Conservation (phyloP, 1,284 basidiomycete genomes). For the Psilocybe mexicana region DNA sequence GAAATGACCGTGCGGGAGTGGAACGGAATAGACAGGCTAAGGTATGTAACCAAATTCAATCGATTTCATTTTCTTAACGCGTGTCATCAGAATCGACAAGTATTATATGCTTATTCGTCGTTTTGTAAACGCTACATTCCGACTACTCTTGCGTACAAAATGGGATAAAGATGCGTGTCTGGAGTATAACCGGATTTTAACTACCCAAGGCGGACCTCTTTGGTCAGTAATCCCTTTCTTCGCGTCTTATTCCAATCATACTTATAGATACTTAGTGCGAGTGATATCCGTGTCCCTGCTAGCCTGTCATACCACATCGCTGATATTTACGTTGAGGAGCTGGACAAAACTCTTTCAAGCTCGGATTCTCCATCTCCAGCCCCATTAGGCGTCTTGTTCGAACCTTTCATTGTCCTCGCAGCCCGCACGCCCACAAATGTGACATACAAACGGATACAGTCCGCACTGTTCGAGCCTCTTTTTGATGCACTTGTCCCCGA, state of each 20-base stretch:
- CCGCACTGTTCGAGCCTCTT: slow-evolving; percentile 66
- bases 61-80: background rate
- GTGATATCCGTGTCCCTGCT: slow-evolving; percentile 74
- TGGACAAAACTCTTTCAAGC: slow-evolving; percentile 67
- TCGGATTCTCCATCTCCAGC: slow-evolving; percentile 26
- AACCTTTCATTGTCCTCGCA: slow-evolving; percentile 71
- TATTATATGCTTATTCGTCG: slow-evolving; percentile 93
- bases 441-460: slow-evolving; percentile 71
- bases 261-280: slow-evolving; percentile 47
- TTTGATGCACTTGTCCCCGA: slow-evolving; percentile 45
- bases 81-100: slow-evolving; percentile 81
- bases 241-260: background rate
- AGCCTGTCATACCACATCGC: slow-evolving; percentile 85
- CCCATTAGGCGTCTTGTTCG: slow-evolving; percentile 53
- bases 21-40: slow-evolving; percentile 86
- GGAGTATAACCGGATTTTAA: slow-evolving; percentile 71
- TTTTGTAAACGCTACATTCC: slow-evolving; percentile 85
- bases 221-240: slow-evolving; percentile 53
- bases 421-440: slow-evolving; percentile 61
- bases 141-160: slow-evolving; percentile 67
- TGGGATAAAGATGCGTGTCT: slow-evolving; percentile 65
- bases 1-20: slow-evolving; percentile 87
- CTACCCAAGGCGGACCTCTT: slow-evolving; percentile 68
- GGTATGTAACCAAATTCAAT: slow-evolving; percentile 46
- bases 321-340: slow-evolving; percentile 90